Percentiles rank a stretch among this genome's conserved stretches.
These are phyloP conservation scores for Solanum peruvianum DNA, from an alignment of 257 asterid genomes.

Conservation along the genomic window DNA sequence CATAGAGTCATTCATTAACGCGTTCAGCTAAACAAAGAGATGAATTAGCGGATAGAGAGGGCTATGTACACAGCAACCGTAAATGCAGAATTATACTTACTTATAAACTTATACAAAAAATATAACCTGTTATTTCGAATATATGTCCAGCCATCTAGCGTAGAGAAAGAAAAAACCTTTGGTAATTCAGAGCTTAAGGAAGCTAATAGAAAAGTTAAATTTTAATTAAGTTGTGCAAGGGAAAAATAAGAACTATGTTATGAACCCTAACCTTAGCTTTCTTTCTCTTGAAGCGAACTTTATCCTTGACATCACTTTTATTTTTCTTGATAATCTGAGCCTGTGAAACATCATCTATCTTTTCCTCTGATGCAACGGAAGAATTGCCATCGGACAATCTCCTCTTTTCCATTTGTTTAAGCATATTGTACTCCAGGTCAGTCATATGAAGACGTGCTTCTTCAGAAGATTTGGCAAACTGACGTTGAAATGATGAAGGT, in stretches of 20 bases:
- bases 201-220: background rate
- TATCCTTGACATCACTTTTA: conserved; percentile 11
- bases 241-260: background rate
- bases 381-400: conserved; percentile 29
- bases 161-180: background rate
- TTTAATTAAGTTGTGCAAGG: background rate
- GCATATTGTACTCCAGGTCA: conserved; percentile 47
- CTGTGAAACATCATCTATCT: conserved; percentile 11
- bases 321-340: conserved; percentile 16
- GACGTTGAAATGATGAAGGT: conserved; percentile 62
- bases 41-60: background rate
- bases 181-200: background rate
- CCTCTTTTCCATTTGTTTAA: conserved; percentile 26
- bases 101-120: background rate
- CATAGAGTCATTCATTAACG: background rate
- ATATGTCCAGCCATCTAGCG: background rate
- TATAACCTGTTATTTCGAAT: background rate
- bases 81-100: background rate
- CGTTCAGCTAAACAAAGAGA: background rate
- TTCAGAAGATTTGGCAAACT: conserved; percentile 61
- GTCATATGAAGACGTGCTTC: conserved; percentile 63
- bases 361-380: conserved; percentile 32
- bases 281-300: conserved; percentile 21
- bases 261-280: conserved; percentile 16
- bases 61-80: background rate